Evolutionary conservation across 2,329 filamentous ascomycete species (phyloP), one percentile per base, ranked within the genome.

Genomic region (Epichloe gansuensis): DNA sequence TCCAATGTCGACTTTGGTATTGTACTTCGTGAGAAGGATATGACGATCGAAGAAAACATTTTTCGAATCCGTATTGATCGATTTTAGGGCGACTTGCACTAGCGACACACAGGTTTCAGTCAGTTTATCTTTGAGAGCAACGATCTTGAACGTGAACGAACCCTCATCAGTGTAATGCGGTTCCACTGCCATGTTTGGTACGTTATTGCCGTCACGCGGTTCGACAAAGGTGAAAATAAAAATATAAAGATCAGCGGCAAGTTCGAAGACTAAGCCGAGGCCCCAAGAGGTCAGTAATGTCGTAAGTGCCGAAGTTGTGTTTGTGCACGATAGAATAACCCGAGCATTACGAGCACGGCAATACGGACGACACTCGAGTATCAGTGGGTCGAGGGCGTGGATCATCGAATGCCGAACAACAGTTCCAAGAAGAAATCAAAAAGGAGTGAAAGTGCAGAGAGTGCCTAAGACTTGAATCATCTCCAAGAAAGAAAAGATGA

Each of bases 1-100:
- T 39, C 75, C 75, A 54, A 77, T 69, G 12, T 62, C 52, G 21
- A 69, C 53, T 3, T 55, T 56, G 2, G 62, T 58, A 7, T 57
- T 63, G 11, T 62, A 59, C 17, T 61, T 62, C 9, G 63, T 66
- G 1, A 74, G 59, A 13, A 65, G 50, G 8, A 71, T 56, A 6
- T 58, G 58, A 2, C 68, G 64, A 15, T 59, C 55, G 25, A 58
- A 59, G 50, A 62, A 63, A 6, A 52, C n/a, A 35, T 61, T 57
- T 3, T 54, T 52, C 0, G 58, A 31, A 1, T 55, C 52, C 4
- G 61, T 54, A 5, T 65, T 53, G 34, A 63, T 34, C 46, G 56
- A 58, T 35, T 56, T 61, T 35, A 69, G 58, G 13, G 59, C 59
- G 53, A 71, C 60, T 50, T 68, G 55, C 41, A 63, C 68, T 70